phyloP scores from a whole-genome alignment of 176 grass and related monocot genomes.

The Zea luxurians region DNA sequence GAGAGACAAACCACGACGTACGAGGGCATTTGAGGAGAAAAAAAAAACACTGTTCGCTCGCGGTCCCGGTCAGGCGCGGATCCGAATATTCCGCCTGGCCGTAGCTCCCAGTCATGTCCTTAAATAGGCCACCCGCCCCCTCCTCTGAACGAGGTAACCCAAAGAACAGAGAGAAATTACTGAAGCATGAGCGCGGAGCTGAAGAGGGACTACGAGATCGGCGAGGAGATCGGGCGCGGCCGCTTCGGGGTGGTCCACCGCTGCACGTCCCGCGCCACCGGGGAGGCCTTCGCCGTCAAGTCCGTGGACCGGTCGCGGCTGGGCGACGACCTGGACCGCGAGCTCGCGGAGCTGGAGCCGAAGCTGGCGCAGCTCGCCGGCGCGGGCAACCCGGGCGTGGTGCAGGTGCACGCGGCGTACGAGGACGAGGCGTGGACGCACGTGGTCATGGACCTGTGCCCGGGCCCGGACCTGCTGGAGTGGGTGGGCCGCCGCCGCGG shows the following conservation, averaged over 20 bases:
- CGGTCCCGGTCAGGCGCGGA: not conserved
- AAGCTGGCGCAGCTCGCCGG: constrained; percentile 63
- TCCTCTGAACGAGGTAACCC: not conserved
- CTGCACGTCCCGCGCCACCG: constrained; percentile 63
- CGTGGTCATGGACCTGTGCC: constrained; percentile 73
- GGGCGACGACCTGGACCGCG: constrained; percentile 65
- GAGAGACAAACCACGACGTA: no score
- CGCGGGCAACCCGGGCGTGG: constrained; percentile 70
- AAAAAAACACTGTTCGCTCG: not conserved
- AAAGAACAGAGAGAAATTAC: constrained; percentile 8
- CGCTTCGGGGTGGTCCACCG: constrained; percentile 78
- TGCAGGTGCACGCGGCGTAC: constrained; percentile 67
- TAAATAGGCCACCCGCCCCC: constrained; percentile 34
- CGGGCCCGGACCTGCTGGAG: constrained; percentile 72
- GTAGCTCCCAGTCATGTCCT: not conserved
- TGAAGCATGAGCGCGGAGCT: constrained; percentile 61
- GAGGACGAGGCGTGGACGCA: constrained; percentile 73
- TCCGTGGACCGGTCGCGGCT: constrained; percentile 74
- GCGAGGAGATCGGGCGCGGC: constrained; percentile 72
- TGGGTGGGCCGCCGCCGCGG: constrained; percentile 65
- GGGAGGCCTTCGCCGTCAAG: constrained; percentile 74
- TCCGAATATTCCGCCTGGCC: constrained; percentile 49
- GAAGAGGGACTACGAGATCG: constrained; percentile 69
- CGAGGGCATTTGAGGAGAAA: not conserved
- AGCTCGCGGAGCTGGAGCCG: constrained; percentile 60